phyloP scores from a whole-genome alignment of 768 basidiomycete species.

The Leccinum aurantiacum region DNA sequence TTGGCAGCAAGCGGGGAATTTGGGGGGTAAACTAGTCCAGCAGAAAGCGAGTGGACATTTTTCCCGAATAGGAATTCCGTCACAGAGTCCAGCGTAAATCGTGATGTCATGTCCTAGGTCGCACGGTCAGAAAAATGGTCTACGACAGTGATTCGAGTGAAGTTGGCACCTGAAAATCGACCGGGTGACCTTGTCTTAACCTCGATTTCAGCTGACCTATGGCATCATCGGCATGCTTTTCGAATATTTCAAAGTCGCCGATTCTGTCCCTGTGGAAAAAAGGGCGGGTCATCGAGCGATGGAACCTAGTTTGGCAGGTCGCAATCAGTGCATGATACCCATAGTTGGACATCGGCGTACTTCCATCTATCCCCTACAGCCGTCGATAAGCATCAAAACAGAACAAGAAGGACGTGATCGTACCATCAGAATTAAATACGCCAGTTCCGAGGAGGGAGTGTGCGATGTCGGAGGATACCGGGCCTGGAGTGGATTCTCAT shows the following conservation, averaged over 20 bases:
- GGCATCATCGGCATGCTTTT: slow-evolving; percentile 47
- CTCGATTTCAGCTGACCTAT: slow-evolving; percentile 45
- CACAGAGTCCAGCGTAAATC: slow-evolving; percentile 61
- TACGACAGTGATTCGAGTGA: not conserved
- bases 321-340: not conserved
- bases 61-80: slow-evolving; percentile 58
- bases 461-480: slow-evolving; percentile 8
- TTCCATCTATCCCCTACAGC: slow-evolving; percentile 57
- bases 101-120: slow-evolving; percentile 47
- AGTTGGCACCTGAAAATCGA: slow-evolving; percentile 53
- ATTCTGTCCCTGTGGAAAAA: slow-evolving; percentile 58
- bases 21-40: slow-evolving; percentile 48
- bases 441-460: slow-evolving; percentile 51
- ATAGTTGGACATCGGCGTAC: slow-evolving; percentile 26
- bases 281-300: slow-evolving; percentile 58
- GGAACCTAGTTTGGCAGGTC: slow-evolving; percentile 40
- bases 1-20: slow-evolving; percentile 14
- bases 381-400: not conserved
- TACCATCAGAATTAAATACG: slow-evolving; percentile 60
- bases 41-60: slow-evolving; percentile 46
- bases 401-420: not conserved
- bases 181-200: slow-evolving; percentile 44
- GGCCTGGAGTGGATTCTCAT: slow-evolving; percentile 23
- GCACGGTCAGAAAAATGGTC: not conserved
- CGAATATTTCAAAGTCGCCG: slow-evolving; percentile 55